phyloP scores from a whole-genome alignment of 179 eudicot species.

The Spinacia oleracea region DNA sequence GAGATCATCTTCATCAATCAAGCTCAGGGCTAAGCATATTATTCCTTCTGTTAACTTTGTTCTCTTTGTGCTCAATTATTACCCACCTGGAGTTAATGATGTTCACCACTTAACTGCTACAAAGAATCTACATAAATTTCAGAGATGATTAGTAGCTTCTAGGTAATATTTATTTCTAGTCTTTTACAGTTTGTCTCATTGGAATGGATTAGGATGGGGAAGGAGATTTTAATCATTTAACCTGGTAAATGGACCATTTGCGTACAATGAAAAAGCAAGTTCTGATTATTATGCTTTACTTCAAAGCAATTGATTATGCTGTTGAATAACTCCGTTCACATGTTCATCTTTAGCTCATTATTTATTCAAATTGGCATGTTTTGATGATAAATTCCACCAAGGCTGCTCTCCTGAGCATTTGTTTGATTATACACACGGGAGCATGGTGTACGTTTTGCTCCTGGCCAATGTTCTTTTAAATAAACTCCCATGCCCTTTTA shows the following conservation, averaged over 20 bases:
- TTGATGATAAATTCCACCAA: not conserved
- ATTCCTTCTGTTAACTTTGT: not conserved
- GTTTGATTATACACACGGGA: no score
- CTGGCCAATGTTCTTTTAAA: no score
- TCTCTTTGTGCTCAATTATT: not conserved
- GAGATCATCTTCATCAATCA: constrained; percentile 5
- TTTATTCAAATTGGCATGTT: not conserved
- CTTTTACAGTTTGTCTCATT: not conserved
- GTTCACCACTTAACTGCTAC: not conserved
- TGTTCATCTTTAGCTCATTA: constrained; percentile 3
- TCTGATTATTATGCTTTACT: not conserved
- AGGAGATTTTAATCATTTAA: not conserved
- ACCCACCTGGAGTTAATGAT: not conserved
- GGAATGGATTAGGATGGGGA: no score
- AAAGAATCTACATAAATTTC: not conserved
- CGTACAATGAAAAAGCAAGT: not conserved
- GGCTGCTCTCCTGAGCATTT: not conserved
- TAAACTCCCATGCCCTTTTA: no score
- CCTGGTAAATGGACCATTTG: not conserved
- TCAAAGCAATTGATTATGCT: not conserved
- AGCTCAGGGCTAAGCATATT: not conserved
- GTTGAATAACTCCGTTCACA: not conserved
- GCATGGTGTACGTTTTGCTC: no score
- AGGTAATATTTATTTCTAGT: not conserved
- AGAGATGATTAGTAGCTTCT: not conserved